Base-by-base conservation (phyloP, 2,329 filamentous ascomycete genomes). In the Arthrobotrys megalospora region DNA sequence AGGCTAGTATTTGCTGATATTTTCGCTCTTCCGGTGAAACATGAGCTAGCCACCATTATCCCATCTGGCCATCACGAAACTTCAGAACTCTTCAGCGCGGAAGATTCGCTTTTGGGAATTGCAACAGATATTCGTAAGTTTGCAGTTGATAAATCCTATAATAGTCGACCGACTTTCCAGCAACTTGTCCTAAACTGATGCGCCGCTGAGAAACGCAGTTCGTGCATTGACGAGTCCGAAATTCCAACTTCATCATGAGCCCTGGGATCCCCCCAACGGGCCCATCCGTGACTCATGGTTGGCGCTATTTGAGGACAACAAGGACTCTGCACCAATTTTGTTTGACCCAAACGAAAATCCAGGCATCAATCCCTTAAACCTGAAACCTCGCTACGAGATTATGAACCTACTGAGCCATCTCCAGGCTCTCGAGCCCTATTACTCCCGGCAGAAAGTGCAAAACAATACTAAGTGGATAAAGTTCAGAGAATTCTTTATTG, bases 21-120 rank as follows among this genome's bases (percentile, higher is more conserved):
- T 28, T 28, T 28, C 24, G 5, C 24, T 5, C 2, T 28, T 28
- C 5, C 5, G 24, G 24, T 28, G 24, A 5, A 28, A 28, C 5
- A n/a, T 19, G 43, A 47, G 16, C n/a, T 41, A 71, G 67, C 45
- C 3, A 3, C 36, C 32, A 53, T n/a, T 14, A 52, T 71, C 6
- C 67, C 67, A 3, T n/a, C 21, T 12, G 67, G 41, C 19, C 62
- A 71, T 47, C 28, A 71, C 34, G 67, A 71, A 16, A 45, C 63
- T 5, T 38, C 58, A 12, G 45, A 52, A 32, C 55, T 71, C 12
- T 38, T 63, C 14, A 71, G 34, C 10, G 34, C 50, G 4, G 67
- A 71, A 12, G 14, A 71, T 43, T 71, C 67, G 6, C 67, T 63
- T n/a, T 24, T 71, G 3, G 28, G 55, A 21, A 71, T 71, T 14